Conservation (phyloP, 2,329 filamentous ascomycete genomes). For the Sporothrix schenckii region DNA sequence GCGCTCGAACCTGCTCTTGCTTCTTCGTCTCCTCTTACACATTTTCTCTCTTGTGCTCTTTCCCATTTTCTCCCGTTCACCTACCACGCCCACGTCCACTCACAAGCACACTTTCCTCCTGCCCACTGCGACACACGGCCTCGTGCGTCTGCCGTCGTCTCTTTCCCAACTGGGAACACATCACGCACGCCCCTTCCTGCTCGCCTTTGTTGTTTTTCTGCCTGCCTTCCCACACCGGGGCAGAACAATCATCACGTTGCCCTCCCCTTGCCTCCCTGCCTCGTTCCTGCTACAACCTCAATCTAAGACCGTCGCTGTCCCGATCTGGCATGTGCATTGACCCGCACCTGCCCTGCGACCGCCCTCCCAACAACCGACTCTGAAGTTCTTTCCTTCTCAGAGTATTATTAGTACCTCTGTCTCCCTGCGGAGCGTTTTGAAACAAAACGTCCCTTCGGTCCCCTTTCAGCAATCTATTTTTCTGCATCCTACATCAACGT, state of each 20-base stretch:
- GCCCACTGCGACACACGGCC: neutral
- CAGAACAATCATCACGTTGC: conserved; percentile 29
- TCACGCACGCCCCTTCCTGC: conserved; percentile 11
- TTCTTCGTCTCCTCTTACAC: conserved; percentile 3
- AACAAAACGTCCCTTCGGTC: neutral
- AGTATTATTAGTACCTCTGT: conserved; percentile 22
- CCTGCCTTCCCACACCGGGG: conserved; percentile 17
- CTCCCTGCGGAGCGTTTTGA: neutral
- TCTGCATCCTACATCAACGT: neutral
- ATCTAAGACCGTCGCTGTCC: conserved; percentile 20
- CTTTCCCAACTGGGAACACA: conserved; percentile 29
- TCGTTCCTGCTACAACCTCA: conserved; percentile 16
- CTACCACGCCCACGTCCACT: neutral
- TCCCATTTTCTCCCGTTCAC: neutral
- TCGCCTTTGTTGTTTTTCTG: neutral
- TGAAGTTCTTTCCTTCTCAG: conserved; percentile 12
- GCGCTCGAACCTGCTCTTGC: neutral
- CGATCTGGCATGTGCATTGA: conserved; percentile 31
- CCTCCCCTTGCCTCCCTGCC: neutral
- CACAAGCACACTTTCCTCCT: conserved; percentile 17
- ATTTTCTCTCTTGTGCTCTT: conserved; percentile 1
- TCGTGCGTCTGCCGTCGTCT: conserved; percentile 1
- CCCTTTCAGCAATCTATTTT: conserved; percentile 21
- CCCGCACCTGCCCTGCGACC: conserved; percentile 15
- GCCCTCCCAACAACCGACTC: conserved; percentile 1